phyloP scores from a whole-genome alignment of 257 asterid genomes.

The Rehmannia glutinosa region DNA sequence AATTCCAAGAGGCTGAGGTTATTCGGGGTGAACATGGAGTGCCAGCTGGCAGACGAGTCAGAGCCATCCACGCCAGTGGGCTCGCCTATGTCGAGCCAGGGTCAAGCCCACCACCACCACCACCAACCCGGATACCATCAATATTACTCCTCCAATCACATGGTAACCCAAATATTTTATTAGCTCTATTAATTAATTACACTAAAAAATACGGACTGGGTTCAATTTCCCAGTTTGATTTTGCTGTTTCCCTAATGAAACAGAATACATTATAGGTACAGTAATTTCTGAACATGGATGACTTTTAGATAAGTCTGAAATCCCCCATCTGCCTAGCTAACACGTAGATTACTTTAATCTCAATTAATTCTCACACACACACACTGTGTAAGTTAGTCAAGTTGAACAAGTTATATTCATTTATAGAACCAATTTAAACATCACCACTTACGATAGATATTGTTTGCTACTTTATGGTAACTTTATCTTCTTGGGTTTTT shows the following conservation, averaged over 20 bases:
- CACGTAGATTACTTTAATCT: slow-evolving; percentile 22
- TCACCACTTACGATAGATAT: neutral
- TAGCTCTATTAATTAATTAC: neutral
- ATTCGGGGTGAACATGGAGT: slow-evolving; percentile 85
- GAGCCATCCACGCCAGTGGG: slow-evolving; percentile 43
- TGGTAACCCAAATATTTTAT: slow-evolving; percentile 43
- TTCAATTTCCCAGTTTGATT: slow-evolving; percentile 72
- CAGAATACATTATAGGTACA: slow-evolving; percentile 32
- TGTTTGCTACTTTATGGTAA: neutral
- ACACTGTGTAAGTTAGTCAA: slow-evolving; percentile 22
- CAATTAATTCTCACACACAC: neutral
- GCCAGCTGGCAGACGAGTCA: slow-evolving; percentile 33
- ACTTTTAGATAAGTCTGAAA: slow-evolving; percentile 5
- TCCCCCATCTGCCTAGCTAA: slow-evolving; percentile 27
- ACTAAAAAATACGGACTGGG: neutral
- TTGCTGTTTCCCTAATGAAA: slow-evolving; percentile 60
- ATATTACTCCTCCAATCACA: slow-evolving; percentile 38
- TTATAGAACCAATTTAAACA: slow-evolving; percentile 24
- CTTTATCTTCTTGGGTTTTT: neutral
- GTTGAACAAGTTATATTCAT: slow-evolving; percentile 32
- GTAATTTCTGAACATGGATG: neutral
- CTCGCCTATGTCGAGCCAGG: slow-evolving; percentile 46
- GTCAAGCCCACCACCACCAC: slow-evolving; percentile 28
- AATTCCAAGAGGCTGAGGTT: slow-evolving; percentile 69
- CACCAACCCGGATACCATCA: slow-evolving; percentile 37